Evolutionary conservation across 345 rosid genomes (phyloP).

Genomic region (Salix suchowensis): DNA sequence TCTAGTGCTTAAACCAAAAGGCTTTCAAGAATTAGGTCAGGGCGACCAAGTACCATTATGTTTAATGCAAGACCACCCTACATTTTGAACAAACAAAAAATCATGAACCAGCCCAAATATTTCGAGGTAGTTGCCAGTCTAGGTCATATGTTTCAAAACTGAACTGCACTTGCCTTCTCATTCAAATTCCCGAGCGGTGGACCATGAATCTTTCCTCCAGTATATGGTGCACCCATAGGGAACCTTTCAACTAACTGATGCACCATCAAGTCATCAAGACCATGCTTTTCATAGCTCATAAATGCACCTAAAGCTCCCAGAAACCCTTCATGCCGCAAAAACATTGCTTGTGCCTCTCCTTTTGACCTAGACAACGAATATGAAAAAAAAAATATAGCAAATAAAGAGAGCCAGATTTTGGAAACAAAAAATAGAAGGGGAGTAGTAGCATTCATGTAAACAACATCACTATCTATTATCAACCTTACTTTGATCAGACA

Average conservation of each 20-base stretch:
- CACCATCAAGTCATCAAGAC: slow-evolving; percentile 93
- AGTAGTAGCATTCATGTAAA: background rate
- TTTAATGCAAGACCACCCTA: background rate
- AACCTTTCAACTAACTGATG: slow-evolving; percentile 99
- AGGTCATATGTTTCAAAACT: slow-evolving; percentile 11
- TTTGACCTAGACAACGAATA: slow-evolving; percentile 61
- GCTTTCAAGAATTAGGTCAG: background rate
- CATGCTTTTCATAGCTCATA: slow-evolving; percentile 98
- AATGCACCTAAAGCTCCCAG: slow-evolving; percentile 96
- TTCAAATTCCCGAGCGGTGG: slow-evolving; percentile 94
- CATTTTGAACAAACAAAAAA: background rate
- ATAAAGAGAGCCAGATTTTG: background rate
- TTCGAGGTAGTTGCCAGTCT: slow-evolving; percentile 4
- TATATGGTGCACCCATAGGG: slow-evolving; percentile 99
- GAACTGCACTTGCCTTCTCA: slow-evolving; percentile 69
- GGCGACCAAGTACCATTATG: background rate
- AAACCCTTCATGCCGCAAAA: slow-evolving; percentile 97
- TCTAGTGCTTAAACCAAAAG: background rate
- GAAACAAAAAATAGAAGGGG: slow-evolving; percentile 4
- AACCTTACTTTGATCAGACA: background rate
- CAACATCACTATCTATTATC: background rate
- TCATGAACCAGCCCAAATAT: background rate
- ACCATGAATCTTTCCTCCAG: slow-evolving; percentile 95
- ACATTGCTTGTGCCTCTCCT: slow-evolving; percentile 94
- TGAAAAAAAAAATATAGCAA: background rate